Evolutionary conservation across 805 yeast genomes (phyloP).

Genomic region (Komagataella populi): DNA sequence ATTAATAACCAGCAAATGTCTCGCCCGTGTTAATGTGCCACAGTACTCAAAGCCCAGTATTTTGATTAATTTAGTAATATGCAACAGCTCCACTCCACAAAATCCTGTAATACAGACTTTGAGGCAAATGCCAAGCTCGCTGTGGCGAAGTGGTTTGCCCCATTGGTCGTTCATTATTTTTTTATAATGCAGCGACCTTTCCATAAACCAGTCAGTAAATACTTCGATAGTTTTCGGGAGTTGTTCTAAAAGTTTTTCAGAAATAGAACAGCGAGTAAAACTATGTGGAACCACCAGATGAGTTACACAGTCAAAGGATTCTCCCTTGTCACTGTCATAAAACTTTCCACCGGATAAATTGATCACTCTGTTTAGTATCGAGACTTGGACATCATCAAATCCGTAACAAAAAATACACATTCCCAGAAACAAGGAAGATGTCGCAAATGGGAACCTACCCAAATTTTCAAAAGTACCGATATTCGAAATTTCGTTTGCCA

Average conservation of each 20-base stretch:
- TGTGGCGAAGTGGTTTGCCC: conserved; percentile 37
- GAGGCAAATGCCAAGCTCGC: conserved; percentile 9
- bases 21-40: conserved; percentile 30
- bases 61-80: conserved; percentile 43
- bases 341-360: conserved; percentile 28
- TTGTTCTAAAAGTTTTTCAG: conserved; percentile 6
- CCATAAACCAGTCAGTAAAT: conserved; percentile 74
- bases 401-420: conserved; percentile 27
- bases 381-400: conserved; percentile 22
- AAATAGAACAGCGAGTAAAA: conserved; percentile 6
- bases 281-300: conserved; percentile 14
- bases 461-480: not conserved
- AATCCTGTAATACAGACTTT: conserved; percentile 56
- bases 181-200: conserved; percentile 52
- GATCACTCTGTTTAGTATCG: conserved; percentile 26
- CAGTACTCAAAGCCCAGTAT: conserved; percentile 37
- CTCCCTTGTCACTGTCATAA: not conserved
- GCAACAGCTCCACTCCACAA: conserved; percentile 63
- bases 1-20: conserved; percentile 47
- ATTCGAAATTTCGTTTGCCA: not conserved
- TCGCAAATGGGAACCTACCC: not conserved
- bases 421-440: conserved; percentile 23
- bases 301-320: not conserved
- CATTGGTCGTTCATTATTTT: conserved; percentile 40
- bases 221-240: conserved; percentile 14